phyloP scores from a whole-genome alignment of 2,329 filamentous ascomycete species.

The Macrophomina phaseolina region DNA sequence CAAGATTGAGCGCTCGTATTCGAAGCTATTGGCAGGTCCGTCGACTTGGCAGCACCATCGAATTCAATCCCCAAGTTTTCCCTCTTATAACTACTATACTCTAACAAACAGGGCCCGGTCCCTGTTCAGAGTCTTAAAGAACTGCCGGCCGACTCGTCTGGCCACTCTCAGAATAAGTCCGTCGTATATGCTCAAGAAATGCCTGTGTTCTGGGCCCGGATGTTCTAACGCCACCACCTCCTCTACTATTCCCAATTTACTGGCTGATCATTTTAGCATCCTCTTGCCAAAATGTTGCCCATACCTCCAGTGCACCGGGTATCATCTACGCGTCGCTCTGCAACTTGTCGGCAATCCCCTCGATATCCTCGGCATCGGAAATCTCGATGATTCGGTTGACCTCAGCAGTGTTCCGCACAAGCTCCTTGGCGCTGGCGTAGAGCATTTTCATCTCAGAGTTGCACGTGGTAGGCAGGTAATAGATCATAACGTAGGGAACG shows the following conservation, averaged over 20 bases:
- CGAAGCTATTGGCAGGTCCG: not conserved
- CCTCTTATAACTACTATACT: not conserved
- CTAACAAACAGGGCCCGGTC: not conserved
- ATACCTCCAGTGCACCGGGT: not conserved
- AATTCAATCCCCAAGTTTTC: not conserved
- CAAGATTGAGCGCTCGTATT: conserved; percentile 7
- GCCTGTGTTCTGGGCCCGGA: conserved; percentile 3
- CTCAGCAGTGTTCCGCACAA: conserved; percentile 92
- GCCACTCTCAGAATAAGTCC: not conserved
- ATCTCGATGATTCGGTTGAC: conserved; percentile 89
- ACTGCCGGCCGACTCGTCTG: not conserved
- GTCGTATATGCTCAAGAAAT: not conserved
- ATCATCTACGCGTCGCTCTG: conserved; percentile 33
- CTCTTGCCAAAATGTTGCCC: not conserved
- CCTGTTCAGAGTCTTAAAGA: not conserved
- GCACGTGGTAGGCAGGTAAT: conserved; percentile 92
- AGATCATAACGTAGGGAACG: conserved; percentile 92
- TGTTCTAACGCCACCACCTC: conserved; percentile 1
- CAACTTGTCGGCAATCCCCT: conserved; percentile 77
- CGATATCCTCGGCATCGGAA: conserved; percentile 77
- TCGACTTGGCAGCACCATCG: not conserved
- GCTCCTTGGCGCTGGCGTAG: conserved; percentile 93
- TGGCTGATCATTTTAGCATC: not conserved
- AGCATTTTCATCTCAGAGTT: conserved; percentile 88
- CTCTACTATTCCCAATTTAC: not conserved